A percentile compares a stretch with the other conserved stretches of the same genome.
These are phyloP conservation scores for Ceratorhiza oryzae-sativae DNA, from an alignment of 1,284 basidiomycete genomes.

Conservation along the genomic window DNA sequence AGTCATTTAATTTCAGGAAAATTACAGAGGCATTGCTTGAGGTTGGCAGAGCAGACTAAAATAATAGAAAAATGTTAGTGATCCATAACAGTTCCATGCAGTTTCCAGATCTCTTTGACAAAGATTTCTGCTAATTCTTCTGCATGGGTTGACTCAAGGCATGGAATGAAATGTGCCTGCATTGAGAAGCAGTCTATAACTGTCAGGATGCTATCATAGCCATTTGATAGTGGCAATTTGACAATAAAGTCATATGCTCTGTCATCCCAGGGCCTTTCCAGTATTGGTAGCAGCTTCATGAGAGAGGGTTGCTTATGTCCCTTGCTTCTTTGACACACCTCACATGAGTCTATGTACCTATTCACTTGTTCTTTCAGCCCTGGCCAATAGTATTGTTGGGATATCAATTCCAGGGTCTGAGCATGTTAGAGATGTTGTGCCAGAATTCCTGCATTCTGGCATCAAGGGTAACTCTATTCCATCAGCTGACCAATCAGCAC, in stretches of 20 bases:
- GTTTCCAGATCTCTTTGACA: no score
- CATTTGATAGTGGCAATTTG: conserved; percentile 41
- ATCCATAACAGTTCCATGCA: no score
- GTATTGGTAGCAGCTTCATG: conserved; percentile 40
- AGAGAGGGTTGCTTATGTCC: conserved; percentile 36
- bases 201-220: conserved; percentile 44
- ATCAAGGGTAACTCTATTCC: no score
- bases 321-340: conserved; percentile 44
- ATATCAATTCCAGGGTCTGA: no score
- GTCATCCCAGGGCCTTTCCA: conserved; percentile 41
- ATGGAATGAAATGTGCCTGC: conserved; percentile 42
- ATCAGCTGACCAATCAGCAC: no score
- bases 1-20: no score
- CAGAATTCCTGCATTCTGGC: no score
- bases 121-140: not conserved
- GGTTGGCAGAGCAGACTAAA: no score
- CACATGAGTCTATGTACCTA: conserved; percentile 45
- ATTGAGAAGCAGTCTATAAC: conserved; percentile 45
- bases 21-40: no score
- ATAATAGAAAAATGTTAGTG: no score
- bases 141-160: not conserved
- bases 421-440: no score
- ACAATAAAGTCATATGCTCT: conserved; percentile 41
- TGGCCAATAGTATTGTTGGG: no score
- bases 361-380: conserved; percentile 41